phyloP scores from a whole-genome alignment of 345 rosid species.

The Salix udensis region DNA sequence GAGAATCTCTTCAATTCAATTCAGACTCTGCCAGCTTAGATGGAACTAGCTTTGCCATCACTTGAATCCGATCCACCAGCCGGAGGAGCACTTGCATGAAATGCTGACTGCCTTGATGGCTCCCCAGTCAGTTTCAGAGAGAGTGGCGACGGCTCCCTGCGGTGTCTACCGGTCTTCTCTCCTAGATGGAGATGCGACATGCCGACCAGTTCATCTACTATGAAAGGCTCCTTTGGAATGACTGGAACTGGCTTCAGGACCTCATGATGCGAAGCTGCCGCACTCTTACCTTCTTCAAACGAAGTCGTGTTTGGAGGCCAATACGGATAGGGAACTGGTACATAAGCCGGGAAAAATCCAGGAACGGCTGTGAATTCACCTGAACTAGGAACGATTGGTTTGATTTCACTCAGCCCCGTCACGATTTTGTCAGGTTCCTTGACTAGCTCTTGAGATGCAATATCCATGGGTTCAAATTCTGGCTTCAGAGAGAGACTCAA shows the following conservation, averaged over 20 bases:
- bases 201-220: constrained; percentile 70
- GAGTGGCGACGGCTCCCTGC: constrained; percentile 53
- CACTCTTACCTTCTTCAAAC: constrained; percentile 26
- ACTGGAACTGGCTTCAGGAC: constrained; percentile 74
- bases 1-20: constrained; percentile 22
- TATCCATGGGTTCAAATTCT: constrained; percentile 50
- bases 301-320: constrained; percentile 52
- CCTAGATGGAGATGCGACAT: constrained; percentile 75
- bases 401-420: constrained; percentile 14
- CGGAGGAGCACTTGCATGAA: constrained; percentile 64
- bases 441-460: constrained; percentile 37
- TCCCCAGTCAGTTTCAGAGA: constrained; percentile 67
- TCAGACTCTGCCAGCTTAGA: constrained; percentile 57
- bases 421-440: constrained; percentile 39
- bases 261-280: constrained; percentile 48
- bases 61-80: constrained; percentile 46
- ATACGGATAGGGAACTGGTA: constrained; percentile 50
- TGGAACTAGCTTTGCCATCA: constrained; percentile 51
- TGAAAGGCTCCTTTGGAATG: constrained; percentile 63
- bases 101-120: constrained; percentile 77
- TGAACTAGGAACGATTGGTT: not conserved
- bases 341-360: constrained; percentile 45
- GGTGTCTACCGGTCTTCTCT: constrained; percentile 38
- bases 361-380: constrained; percentile 34
- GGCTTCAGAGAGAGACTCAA: constrained; percentile 61